phyloP scores from a whole-genome alignment of 345 rosid species.

The Firmiana major region DNA sequence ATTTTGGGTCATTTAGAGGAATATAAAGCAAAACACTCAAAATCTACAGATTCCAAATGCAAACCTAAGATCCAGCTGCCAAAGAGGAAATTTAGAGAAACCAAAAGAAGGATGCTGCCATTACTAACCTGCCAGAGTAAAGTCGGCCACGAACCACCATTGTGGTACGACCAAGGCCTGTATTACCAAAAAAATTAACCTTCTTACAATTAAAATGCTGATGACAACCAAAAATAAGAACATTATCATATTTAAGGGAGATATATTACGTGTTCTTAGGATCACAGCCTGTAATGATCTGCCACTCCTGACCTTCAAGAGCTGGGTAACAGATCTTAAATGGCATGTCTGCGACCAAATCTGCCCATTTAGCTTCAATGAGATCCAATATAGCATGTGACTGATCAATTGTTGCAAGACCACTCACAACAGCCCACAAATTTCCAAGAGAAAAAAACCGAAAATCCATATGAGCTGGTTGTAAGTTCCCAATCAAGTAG shows the following conservation, averaged over 20 bases:
- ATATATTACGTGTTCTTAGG: constrained; percentile 80
- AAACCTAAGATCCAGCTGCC: not conserved
- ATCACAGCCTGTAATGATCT: constrained; percentile 84
- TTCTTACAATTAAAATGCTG: not conserved
- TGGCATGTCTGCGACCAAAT: constrained; percentile 84
- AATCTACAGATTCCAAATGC: not conserved
- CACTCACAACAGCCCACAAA: constrained; percentile 64
- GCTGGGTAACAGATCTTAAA: constrained; percentile 89
- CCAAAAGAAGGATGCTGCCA: not conserved
- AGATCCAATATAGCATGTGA: constrained; percentile 68
- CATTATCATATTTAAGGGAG: constrained; percentile 1
- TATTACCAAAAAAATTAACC: constrained; percentile 18
- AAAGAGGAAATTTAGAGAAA: not conserved
- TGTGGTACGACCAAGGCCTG: constrained; percentile 98
- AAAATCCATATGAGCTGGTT: constrained; percentile 96
- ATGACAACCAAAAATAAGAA: constrained; percentile 7
- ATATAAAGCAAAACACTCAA: not conserved
- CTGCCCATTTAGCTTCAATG: constrained; percentile 77
- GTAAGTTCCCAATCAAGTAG: constrained; percentile 80
- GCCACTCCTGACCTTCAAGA: constrained; percentile 83
- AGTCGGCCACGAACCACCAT: constrained; percentile 97
- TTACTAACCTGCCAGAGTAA: constrained; percentile 84
- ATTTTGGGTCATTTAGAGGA: not conserved
- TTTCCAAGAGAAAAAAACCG: constrained; percentile 87
- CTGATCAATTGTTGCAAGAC: constrained; percentile 53